These are phyloP conservation scores for Pyrenophora teres DNA, from an alignment of 2,329 filamentous ascomycete species.

Conservation along the genomic window DNA sequence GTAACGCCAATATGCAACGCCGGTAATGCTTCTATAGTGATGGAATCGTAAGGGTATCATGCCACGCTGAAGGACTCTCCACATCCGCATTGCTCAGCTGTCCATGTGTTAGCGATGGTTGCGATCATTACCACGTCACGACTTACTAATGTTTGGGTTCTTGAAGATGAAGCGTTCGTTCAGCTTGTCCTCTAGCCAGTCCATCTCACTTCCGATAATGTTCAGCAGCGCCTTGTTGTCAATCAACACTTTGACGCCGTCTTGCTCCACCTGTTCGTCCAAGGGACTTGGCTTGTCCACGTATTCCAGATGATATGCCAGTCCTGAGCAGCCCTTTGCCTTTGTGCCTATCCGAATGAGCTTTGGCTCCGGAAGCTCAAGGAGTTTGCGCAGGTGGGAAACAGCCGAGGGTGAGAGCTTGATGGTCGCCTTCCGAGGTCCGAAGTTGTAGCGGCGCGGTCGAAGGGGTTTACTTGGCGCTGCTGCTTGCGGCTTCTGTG, in stretches of 20 bases:
- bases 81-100: conserved; percentile 94
- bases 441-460: conserved; percentile 68
- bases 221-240: conserved; percentile 97
- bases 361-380: conserved; percentile 86
- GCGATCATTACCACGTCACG: neutral
- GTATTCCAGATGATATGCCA: conserved; percentile 93
- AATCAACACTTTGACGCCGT: conserved; percentile 92
- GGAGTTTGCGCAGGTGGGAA: conserved; percentile 73
- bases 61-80: conserved; percentile 84
- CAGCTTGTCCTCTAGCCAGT: conserved; percentile 96
- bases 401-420: conserved; percentile 81
- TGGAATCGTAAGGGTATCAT: conserved; percentile 36
- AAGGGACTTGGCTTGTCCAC: conserved; percentile 88
- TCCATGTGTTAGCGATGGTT: conserved; percentile 28
- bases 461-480: conserved; percentile 52
- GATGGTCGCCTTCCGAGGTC: conserved; percentile 88
- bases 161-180: conserved; percentile 90
- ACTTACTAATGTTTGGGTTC: conserved; percentile 98
- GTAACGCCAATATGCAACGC: conserved; percentile 14
- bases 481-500: conserved; percentile 64
- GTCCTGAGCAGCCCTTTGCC: conserved; percentile 90
- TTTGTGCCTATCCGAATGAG: conserved; percentile 92
- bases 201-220: conserved; percentile 99
- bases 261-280: conserved; percentile 92
- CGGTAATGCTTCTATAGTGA: conserved; percentile 34